These are phyloP conservation scores for Gaertneriomyces sp. DNA, from an alignment of 192 early-diverging fungal genomes.

Conservation along the genomic window DNA sequence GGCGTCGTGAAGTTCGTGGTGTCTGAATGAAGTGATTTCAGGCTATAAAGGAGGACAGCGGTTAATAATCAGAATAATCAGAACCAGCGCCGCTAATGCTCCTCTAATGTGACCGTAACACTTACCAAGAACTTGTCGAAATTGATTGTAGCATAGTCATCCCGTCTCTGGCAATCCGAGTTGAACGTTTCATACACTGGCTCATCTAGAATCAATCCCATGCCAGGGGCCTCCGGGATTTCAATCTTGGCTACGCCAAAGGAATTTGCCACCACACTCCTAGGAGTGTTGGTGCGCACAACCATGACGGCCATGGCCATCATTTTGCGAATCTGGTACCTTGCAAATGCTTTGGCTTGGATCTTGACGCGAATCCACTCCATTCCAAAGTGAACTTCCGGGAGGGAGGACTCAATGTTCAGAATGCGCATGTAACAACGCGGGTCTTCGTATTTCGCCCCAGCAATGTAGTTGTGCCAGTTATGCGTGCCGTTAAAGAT, in stretches of 20 bases:
- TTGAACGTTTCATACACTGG: slow-evolving; percentile 33
- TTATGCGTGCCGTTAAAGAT: slow-evolving; percentile 84
- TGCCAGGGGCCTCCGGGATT: slow-evolving; percentile 92
- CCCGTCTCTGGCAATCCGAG: slow-evolving; percentile 24
- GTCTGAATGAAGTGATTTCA: slow-evolving; percentile 20
- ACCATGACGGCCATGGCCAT: slow-evolving; percentile 87
- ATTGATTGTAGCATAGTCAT: slow-evolving; percentile 8
- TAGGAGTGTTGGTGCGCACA: slow-evolving; percentile 70
- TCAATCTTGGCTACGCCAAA: slow-evolving; percentile 76
- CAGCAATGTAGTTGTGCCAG: slow-evolving; percentile 95
- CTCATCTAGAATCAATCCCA: slow-evolving; percentile 79
- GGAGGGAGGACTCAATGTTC: slow-evolving; percentile 33
- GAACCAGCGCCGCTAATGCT: not conserved
- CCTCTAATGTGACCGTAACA: not conserved
- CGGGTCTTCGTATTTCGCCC: slow-evolving; percentile 69
- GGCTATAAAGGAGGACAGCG: slow-evolving; percentile 1
- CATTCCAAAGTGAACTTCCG: slow-evolving; percentile 47
- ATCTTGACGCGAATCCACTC: slow-evolving; percentile 96
- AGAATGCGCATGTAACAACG: slow-evolving; percentile 31
- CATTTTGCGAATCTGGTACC: slow-evolving; percentile 99
- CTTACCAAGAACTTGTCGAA: slow-evolving; percentile 19
- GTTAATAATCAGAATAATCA: not conserved
- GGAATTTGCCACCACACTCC: slow-evolving; percentile 62
- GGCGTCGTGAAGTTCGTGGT: slow-evolving; percentile 25
- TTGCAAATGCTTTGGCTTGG: slow-evolving; percentile 94